phyloP scores from a whole-genome alignment of 495 filamentous ascomycete genomes.

The Penicillium herquei region DNA sequence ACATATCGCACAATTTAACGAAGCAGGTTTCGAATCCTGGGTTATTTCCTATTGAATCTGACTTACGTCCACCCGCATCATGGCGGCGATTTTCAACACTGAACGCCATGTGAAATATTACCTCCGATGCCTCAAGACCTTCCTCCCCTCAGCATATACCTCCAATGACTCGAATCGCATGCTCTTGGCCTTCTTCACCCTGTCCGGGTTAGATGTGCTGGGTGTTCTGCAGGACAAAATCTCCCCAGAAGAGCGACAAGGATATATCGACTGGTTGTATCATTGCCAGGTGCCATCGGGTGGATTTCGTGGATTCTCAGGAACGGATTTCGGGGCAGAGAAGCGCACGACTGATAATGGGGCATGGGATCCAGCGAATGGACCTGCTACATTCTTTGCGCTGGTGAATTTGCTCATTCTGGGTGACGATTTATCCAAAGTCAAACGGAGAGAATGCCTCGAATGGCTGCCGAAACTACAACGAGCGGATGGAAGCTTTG shows the following conservation, averaged over 20 bases:
- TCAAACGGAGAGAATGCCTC: slow-evolving; percentile 67
- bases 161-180: slow-evolving; percentile 87
- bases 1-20: not conserved
- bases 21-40: no score
- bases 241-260: slow-evolving; percentile 55
- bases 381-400: slow-evolving; percentile 87
- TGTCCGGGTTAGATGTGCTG: slow-evolving; percentile 79
- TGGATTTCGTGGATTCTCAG: slow-evolving; percentile 79
- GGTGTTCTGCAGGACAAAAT: slow-evolving; percentile 57
- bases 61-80: slow-evolving; percentile 5
- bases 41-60: not conserved
- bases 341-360: slow-evolving; percentile 47
- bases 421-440: slow-evolving; percentile 66
- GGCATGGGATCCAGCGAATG: slow-evolving; percentile 74
- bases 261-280: slow-evolving; percentile 70
- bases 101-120: slow-evolving; percentile 86
- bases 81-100: slow-evolving; percentile 57
- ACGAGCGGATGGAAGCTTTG: slow-evolving; percentile 85
- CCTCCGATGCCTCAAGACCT: slow-evolving; percentile 80
- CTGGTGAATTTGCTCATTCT: slow-evolving; percentile 71
- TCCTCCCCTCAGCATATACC: slow-evolving; percentile 78
- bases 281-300: slow-evolving; percentile 70
- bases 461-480: slow-evolving; percentile 76
- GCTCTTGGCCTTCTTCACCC: slow-evolving; percentile 81
- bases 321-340: slow-evolving; percentile 54